Evolutionary conservation across 441 rosid genomes (phyloP), one percentile per base, ranked within the genome.

Genomic region (Manihot esculenta): DNA sequence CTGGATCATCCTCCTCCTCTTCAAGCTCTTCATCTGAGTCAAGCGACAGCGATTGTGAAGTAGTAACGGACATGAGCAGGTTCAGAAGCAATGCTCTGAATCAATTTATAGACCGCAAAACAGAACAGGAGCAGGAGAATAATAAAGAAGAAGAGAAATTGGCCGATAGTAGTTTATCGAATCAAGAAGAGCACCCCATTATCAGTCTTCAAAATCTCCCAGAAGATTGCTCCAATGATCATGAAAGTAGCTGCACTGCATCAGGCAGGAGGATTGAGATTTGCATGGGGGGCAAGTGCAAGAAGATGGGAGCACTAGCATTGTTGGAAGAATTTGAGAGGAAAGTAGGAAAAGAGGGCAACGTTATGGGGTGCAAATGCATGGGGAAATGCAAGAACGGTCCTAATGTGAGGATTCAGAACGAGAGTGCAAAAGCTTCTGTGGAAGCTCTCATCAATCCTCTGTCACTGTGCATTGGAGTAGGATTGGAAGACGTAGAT

Each of bases 331-430:
- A 82, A 72, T 88, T 89, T 77, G 80, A 83, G 76, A 89, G 57
- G 72, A 77, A 74, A 38, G 79, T 79, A 0, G 86, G 89, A 2
- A 24, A 48, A 0, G 86, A 86, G 45, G 96, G 80, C 1, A 79
- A 80, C 0, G 87, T 87, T 50, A 85, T 85, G 30, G 84, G 82
- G 62, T 93, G 97, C 83, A 93, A 88, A 70, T 93, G 97, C 68
- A 81, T 93, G 92, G 95, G 94, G 4, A 88, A 90, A 77, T 90
- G 95, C 84, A 80, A 81, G 73, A 85, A 80, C 10, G 95, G 85
- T n/a, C 98, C 98, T 33, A 93, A 89, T 54, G 89, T 88, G 9
- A 81, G 83, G 78, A 76, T 88, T 44, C 72, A 44, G 26, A 55
- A 20, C 4, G 33, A 35, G 13, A 70, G 68, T 42, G 64, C 47